These are phyloP conservation scores for Corymbia calophylla DNA, from an alignment of 441 rosid species.

Conservation along the genomic window DNA sequence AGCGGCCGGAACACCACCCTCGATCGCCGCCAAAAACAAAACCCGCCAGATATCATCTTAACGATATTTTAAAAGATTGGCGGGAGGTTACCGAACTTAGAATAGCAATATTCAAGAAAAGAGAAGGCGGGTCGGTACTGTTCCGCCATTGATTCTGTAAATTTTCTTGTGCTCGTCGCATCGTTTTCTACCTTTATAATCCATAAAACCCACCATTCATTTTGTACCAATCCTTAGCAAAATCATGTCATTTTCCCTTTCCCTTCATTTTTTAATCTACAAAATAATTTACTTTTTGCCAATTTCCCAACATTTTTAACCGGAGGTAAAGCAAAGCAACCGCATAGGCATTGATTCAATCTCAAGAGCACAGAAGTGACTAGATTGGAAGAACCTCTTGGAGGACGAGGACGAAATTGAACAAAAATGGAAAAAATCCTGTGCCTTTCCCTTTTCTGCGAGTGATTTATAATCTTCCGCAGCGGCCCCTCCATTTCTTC, in stretches of 20 bases:
- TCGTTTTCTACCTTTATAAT: neutral
- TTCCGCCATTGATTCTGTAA: neutral
- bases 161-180: neutral
- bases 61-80: neutral
- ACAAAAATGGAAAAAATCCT: neutral
- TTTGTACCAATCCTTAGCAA: neutral
- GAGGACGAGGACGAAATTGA: neutral
- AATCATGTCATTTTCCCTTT: neutral
- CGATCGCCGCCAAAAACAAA: rapidly evolving
- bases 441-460: neutral
- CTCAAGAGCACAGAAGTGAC: neutral
- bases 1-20: rapidly evolving
- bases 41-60: neutral
- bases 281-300: neutral
- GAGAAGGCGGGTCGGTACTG: rapidly evolving
- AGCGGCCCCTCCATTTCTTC: neutral
- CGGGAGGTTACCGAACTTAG: rapidly evolving
- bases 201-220: neutral
- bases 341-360: neutral
- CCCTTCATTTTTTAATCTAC: neutral
- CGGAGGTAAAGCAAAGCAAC: neutral
- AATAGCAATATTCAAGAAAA: neutral
- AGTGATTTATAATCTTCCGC: neutral
- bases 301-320: neutral
- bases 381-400: neutral